Evolutionary conservation across 2,329 filamentous ascomycete species (phyloP), one percentile per base, ranked within the genome.

Genomic region (Alternaria sp.): DNA sequence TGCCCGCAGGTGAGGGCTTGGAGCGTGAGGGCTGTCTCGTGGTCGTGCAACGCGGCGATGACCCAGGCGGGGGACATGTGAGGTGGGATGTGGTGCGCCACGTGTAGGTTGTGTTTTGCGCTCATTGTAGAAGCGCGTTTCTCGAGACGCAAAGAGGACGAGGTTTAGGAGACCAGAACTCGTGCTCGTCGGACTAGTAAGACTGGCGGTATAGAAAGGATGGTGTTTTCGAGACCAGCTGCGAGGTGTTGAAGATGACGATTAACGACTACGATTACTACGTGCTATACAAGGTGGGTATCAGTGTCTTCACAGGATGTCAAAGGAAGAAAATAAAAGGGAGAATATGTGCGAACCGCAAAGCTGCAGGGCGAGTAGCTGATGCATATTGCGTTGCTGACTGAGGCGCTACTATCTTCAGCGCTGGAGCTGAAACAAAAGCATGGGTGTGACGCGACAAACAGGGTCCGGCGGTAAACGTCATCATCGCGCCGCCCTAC

Each of bases 41-140:
- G 75, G 61, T 78, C 68, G 60, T 78, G 75, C 12, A 78, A 70
- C 2, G 74, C 74, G 38, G 65, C 65, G 48, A 77, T 69, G 32
- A 78, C 60, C 46, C 65, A 66, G 46, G 44, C 46, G 8, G 72
- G 74, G 1, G 68, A 40, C 32, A 78, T 61, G 56, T 73, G 66
- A 4, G 68, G 16, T 11, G 75, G 76, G 38, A 78, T 74, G 4
- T 67, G 60, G 27, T 71, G 69, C 10, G 71, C 70, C 44, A 71
- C 71, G 63, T 77, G 75, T 28, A 78, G 69, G 54, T 74, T 54
- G 66, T 77, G 66, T 55, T 74, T 76, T 53, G 74, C 63, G 67
- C 67, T 68, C 70, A 73, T 71, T 5, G 46, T 50, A 14, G 5
- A 38, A n/a, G 20, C 30, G 32, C 46, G 32, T 22, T 36, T 8